Evolutionary conservation across 1,284 basidiomycete species (phyloP).

Genomic region (Amanita bisporigera): DNA sequence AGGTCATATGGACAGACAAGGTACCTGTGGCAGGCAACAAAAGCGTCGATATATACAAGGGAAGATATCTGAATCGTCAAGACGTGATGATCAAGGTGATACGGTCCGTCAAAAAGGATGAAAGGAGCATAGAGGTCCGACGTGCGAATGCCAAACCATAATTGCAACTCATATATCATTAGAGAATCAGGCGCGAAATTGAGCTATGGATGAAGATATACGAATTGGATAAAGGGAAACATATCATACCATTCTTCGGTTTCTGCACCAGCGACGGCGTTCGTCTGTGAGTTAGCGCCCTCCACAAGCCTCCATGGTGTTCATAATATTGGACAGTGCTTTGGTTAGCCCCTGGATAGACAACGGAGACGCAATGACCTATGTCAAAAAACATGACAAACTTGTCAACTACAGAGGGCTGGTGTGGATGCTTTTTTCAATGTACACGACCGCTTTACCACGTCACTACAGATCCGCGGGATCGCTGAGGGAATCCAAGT

Average conservation of each 20-base stretch:
- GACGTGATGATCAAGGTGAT: slow-evolving; percentile 62
- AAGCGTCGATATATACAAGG: slow-evolving; percentile 58
- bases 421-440: slow-evolving; percentile 35
- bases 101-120: slow-evolving; percentile 54
- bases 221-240: slow-evolving; percentile 54
- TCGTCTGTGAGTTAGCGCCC: slow-evolving; percentile 49
- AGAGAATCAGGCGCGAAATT: slow-evolving; percentile 59
- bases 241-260: slow-evolving; percentile 62
- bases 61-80: slow-evolving; percentile 56
- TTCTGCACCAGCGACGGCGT: slow-evolving; percentile 58
- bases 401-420: slow-evolving; percentile 50
- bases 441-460: not conserved
- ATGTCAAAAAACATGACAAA: slow-evolving; percentile 46
- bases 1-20: slow-evolving; percentile 53
- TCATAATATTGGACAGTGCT: slow-evolving; percentile 43
- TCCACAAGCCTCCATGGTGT: not conserved
- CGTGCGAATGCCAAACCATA: not conserved
- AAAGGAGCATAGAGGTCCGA: slow-evolving; percentile 49
- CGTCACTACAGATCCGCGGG: slow-evolving; percentile 39
- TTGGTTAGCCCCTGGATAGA: slow-evolving; percentile 62
- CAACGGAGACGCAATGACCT: slow-evolving; percentile 57
- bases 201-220: slow-evolving; percentile 62
- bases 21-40: slow-evolving; percentile 56
- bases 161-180: not conserved
- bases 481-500: slow-evolving; percentile 54